Percentiles rank a stretch among this genome's conserved stretches.
phyloP scores from a whole-genome alignment of 1,284 basidiomycete species.

The Heliocybe sulcata region DNA sequence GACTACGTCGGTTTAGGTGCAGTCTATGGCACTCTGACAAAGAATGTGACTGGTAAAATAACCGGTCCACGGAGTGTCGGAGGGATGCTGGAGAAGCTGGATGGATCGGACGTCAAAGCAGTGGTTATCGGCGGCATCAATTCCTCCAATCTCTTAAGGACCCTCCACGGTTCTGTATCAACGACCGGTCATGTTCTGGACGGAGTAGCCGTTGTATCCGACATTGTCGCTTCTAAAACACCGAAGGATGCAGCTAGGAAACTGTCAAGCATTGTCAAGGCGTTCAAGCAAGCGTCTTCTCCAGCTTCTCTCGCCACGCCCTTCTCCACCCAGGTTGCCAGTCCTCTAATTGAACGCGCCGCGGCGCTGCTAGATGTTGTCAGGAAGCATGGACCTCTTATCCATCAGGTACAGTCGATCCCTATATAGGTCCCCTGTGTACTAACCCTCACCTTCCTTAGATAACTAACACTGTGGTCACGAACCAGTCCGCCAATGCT shows the following conservation, averaged over 20 bases:
- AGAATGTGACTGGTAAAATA: conserved; percentile 53
- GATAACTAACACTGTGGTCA: conserved; percentile 90
- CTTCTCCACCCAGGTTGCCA: conserved; percentile 12
- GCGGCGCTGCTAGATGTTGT: conserved; percentile 44
- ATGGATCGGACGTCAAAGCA: conserved; percentile 55
- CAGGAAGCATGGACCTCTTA: conserved; percentile 52
- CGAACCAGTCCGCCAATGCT: conserved; percentile 87
- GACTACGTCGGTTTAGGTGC: conserved; percentile 90
- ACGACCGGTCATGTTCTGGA: conserved; percentile 50
- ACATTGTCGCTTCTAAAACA: conserved; percentile 69
- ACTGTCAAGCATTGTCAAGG: conserved; percentile 35
- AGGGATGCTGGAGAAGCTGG: conserved; percentile 54
- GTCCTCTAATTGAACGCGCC: conserved; percentile 27
- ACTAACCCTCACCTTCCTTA: conserved; percentile 22
- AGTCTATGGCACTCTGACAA: conserved; percentile 70
- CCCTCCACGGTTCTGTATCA: conserved; percentile 66
- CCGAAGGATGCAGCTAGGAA: conserved; percentile 52
- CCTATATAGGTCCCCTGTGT: background rate
- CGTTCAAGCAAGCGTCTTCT: conserved; percentile 27
- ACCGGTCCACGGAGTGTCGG: conserved; percentile 65
- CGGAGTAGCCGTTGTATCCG: conserved; percentile 89
- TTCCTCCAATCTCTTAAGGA: conserved; percentile 62
- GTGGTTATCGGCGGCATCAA: conserved; percentile 90
- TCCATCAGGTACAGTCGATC: conserved; percentile 62
- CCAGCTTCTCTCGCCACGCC: conserved; percentile 11